These are phyloP conservation scores for Cryptosporidium sp. DNA, from an alignment of 169 alveolate genomes.

Conservation along the genomic window DNA sequence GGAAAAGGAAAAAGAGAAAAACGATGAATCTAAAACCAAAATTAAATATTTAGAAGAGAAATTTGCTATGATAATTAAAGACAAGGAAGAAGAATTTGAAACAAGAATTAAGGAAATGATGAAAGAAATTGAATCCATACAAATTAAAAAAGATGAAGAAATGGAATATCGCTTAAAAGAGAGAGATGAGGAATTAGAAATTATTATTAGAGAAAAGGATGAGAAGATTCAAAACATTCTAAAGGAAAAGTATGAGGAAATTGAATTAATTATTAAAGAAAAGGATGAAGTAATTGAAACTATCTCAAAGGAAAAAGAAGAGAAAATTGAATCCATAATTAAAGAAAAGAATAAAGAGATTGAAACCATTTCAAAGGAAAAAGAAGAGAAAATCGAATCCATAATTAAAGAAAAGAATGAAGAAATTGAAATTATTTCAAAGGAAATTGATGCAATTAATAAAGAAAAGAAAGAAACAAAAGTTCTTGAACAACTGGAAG, in stretches of 20 bases:
- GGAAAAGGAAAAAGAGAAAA: conserved; percentile 2
- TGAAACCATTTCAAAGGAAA: not conserved
- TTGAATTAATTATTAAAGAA: not conserved
- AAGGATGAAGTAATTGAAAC: not conserved
- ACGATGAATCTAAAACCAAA: not conserved
- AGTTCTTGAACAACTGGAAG: not conserved
- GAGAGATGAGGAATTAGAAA: not conserved
- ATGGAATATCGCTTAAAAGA: conserved; percentile 6
- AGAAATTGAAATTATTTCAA: not conserved
- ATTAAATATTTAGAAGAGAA: not conserved
- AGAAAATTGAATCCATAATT: not conserved
- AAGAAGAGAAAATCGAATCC: not conserved
- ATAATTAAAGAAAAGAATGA: not conserved
- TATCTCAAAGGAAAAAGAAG: not conserved
- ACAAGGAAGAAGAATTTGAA: conserved; percentile 17
- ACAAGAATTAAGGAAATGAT: not conserved
- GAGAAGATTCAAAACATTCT: not conserved
- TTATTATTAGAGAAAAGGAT: conserved; percentile 13
- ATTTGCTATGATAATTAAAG: not conserved
- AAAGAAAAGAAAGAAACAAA: conserved; percentile 3
- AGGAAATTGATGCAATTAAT: not conserved
- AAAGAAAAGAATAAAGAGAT: conserved; percentile 11
- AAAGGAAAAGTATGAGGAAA: conserved; percentile 1
- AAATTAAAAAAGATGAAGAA: not conserved
- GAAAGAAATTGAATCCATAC: conserved; percentile 17